Evolutionary conservation across 164 flowering plant species (phyloP).

Genomic region (Platanus orientalis): DNA sequence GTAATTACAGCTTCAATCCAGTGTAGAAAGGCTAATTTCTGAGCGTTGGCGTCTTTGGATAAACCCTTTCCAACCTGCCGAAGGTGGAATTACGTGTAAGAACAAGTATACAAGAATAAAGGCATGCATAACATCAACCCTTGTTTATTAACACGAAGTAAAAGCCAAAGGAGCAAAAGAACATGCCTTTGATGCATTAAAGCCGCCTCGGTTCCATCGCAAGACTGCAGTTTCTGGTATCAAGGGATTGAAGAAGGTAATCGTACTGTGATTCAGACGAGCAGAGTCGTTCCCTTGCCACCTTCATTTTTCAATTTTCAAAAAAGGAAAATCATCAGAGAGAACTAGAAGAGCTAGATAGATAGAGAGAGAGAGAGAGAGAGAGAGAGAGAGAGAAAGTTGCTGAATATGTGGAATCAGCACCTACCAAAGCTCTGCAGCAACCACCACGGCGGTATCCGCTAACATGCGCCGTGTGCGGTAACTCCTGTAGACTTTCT

Average conservation of each 20-base stretch:
- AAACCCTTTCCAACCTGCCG: constrained; percentile 81
- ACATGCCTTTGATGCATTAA: constrained; percentile 79
- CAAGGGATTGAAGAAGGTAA: constrained; percentile 58
- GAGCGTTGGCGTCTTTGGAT: constrained; percentile 64
- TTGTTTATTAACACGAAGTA: neutral
- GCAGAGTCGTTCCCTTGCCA: constrained; percentile 76
- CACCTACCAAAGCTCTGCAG: constrained; percentile 70
- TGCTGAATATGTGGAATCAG: neutral
- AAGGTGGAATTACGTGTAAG: neutral
- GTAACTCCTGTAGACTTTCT: constrained; percentile 71
- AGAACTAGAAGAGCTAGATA: neutral
- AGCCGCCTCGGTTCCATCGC: constrained; percentile 57
- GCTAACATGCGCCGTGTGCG: constrained; percentile 78
- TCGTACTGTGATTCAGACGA: constrained; percentile 59
- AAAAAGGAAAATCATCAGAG: neutral
- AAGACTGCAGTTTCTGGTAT: constrained; percentile 60
- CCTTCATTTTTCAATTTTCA: constrained; percentile 28
- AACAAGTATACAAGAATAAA: too few relatives aligned
- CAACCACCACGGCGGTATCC: constrained; percentile 77
- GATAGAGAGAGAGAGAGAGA: neutral
- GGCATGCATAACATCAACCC: too few relatives aligned
- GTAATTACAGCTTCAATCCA: constrained; percentile 92
- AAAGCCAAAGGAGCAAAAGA: neutral
- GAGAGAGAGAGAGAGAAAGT: neutral
- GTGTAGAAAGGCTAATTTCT: constrained; percentile 80